Evolutionary conservation across 2,329 filamentous ascomycete genomes (phyloP), one percentile per base, ranked within the genome.

Genomic region (Exutisphaerella laricina): DNA sequence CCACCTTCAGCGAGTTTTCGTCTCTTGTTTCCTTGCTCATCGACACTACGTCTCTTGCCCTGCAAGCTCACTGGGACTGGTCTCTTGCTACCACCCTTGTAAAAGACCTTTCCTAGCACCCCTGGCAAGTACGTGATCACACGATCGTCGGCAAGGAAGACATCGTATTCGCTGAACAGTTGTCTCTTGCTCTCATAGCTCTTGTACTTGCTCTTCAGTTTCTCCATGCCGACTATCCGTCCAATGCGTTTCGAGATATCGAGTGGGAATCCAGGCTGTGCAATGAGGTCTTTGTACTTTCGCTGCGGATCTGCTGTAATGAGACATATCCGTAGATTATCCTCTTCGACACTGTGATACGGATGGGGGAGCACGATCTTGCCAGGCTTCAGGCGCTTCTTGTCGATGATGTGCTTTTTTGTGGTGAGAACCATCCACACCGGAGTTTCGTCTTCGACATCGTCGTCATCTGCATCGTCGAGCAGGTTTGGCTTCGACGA

Each of bases 101-200:
- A 97, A 66, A 98, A 97, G 1, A 84, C 84, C 72, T 95, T 97
- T 57, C 90, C 92, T 9, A 98, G 79, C 2, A 82, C 72, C 52
- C 79, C 77, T 43, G 89, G 87, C 46, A 97, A 75, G 47, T 76
- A 72, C 45, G 76, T 78, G 49, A 81, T 70, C 42, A 98, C 85
- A 36, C 92, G 77, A 61, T 95, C 86, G 64, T 98, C 92, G 39
- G 85, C 90, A 44, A 98, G 75, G 71, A 98, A 97, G 43, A 97
- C 71, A 63, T 97, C 92, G 66, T 96, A 88, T 66, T 95, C 87
- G 32, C 80, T 72, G 50, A 84, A 78, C 25, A 98, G 77, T 66
- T 92, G 87, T 52, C 92, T 77, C 66, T 86, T 82, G 40, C 80
- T 80, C 71, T 98, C 92, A 68, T 87, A 98, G 48, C 85, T 79